Evolutionary conservation across 108 stramenopile species (phyloP).

Genomic region (Skeletonema grethae): DNA sequence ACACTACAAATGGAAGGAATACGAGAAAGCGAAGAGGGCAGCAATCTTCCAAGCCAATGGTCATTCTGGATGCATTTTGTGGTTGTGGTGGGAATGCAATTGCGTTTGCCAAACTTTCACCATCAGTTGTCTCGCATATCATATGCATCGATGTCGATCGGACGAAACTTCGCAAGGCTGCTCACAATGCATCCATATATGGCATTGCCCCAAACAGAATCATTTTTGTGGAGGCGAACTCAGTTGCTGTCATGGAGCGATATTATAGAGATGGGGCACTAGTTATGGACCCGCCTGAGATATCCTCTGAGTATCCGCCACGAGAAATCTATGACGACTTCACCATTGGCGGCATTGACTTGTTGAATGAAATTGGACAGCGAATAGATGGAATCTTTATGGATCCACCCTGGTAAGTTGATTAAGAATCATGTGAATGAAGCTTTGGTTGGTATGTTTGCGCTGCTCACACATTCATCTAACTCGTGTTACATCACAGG

Average conservation of each 20-base stretch:
- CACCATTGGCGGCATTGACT: conserved; percentile 72
- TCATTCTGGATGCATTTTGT: conserved; percentile 92
- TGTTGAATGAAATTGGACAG: conserved; percentile 51
- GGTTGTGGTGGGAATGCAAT: conserved; percentile 95
- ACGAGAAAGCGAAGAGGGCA: not conserved
- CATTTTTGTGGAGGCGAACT: conserved; percentile 83
- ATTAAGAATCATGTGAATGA: too few species aligned
- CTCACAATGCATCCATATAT: conserved; percentile 93
- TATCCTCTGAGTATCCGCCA: conserved; percentile 53
- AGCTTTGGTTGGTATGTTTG: too few species aligned
- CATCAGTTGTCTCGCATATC: conserved; percentile 67
- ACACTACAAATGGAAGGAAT: not conserved
- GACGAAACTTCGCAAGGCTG: conserved; percentile 84
- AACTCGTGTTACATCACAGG: conserved; percentile 2
- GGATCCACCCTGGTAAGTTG: conserved; percentile 79
- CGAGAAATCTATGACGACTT: conserved; percentile 70
- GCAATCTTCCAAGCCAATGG: conserved; percentile 40
- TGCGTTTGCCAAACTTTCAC: conserved; percentile 75
- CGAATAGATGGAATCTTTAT: conserved; percentile 82
- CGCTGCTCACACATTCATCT: not conserved
- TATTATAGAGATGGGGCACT: conserved; percentile 74
- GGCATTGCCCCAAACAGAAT: conserved; percentile 76
- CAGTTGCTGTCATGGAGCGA: conserved; percentile 69
- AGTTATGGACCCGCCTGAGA: conserved; percentile 60
- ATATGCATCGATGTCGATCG: conserved; percentile 91